These are phyloP conservation scores for Sophora flavescens DNA, from an alignment of 306 rosid genomes.

Conservation along the genomic window DNA sequence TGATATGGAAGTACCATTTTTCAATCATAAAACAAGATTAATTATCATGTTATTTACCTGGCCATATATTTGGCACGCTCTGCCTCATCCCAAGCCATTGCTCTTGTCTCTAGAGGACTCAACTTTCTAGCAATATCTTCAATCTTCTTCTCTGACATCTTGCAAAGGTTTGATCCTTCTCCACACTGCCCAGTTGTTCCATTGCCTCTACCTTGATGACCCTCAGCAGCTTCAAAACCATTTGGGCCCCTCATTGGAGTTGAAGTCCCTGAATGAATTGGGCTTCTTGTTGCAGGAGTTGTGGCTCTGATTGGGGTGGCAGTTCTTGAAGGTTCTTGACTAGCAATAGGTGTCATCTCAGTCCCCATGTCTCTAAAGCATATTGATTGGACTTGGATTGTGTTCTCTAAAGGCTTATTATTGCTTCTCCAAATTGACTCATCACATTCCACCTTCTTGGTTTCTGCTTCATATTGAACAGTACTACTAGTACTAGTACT, in stretches of 20 bases:
- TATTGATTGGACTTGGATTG: conserved; percentile 65
- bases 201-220: conserved; percentile 45
- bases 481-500: background rate
- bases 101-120: conserved; percentile 77
- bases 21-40: conserved; percentile 9
- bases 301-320: conserved; percentile 89
- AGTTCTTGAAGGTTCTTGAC: conserved; percentile 94
- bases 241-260: conserved; percentile 72
- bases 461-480: conserved; percentile 61
- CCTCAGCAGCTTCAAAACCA: conserved; percentile 55
- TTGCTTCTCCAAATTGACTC: conserved; percentile 78
- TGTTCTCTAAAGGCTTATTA: conserved; percentile 55
- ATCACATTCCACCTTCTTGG: conserved; percentile 79
- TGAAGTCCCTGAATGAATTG: conserved; percentile 75
- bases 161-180: conserved; percentile 58
- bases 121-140: conserved; percentile 60
- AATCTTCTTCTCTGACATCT: conserved; percentile 47
- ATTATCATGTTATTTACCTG: conserved; percentile 54
- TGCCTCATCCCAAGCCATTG: conserved; percentile 98
- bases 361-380: conserved; percentile 98
- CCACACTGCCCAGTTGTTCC: conserved; percentile 49
- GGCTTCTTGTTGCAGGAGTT: conserved; percentile 76
- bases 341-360: conserved; percentile 96
- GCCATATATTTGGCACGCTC: conserved; percentile 93
- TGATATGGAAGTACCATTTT: background rate